phyloP scores from a whole-genome alignment of 2,329 filamentous ascomycete genomes.

The Calycina herbarum region DNA sequence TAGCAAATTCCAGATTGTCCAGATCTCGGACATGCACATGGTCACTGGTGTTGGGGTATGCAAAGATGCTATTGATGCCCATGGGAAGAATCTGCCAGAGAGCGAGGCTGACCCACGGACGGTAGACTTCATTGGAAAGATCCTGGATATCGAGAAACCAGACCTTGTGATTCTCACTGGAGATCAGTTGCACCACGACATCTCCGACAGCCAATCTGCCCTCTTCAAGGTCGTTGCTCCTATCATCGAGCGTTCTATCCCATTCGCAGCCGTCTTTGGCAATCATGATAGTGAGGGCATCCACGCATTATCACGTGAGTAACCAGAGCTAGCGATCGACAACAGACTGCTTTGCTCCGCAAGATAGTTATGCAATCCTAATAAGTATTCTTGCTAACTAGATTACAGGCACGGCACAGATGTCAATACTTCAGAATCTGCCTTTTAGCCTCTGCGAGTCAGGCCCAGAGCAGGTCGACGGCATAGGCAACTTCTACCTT shows the following conservation, averaged over 20 bases:
- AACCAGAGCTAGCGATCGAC: constrained; percentile 24
- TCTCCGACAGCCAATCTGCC: constrained; percentile 71
- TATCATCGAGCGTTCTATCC: constrained; percentile 80
- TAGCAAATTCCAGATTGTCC: constrained; percentile 93
- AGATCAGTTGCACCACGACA: constrained; percentile 91
- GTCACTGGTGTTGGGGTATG: constrained; percentile 84
- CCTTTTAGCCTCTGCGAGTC: constrained; percentile 81
- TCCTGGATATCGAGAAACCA: constrained; percentile 90
- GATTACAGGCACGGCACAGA: constrained; percentile 57
- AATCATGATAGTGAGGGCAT: constrained; percentile 89
- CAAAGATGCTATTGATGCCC: constrained; percentile 67
- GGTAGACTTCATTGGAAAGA: constrained; percentile 76
- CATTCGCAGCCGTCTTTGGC: constrained; percentile 89
- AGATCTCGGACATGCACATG: constrained; percentile 88
- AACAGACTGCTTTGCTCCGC: too few relatives aligned
- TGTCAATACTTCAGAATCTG: constrained; percentile 79
- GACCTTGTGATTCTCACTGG: constrained; percentile 87
- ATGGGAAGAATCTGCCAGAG: constrained; percentile 51
- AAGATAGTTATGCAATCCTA: too few relatives aligned
- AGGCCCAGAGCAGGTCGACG: constrained; percentile 78
- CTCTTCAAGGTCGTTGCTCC: constrained; percentile 88
- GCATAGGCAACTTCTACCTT: constrained; percentile 89
- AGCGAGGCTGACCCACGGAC: constrained; percentile 90
- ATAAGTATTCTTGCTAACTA: constrained; percentile 36
- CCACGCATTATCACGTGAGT: constrained; percentile 43